Base-by-base conservation (phyloP, 345 rosid genomes). In the Eucalyptus erythrocorys region DNA sequence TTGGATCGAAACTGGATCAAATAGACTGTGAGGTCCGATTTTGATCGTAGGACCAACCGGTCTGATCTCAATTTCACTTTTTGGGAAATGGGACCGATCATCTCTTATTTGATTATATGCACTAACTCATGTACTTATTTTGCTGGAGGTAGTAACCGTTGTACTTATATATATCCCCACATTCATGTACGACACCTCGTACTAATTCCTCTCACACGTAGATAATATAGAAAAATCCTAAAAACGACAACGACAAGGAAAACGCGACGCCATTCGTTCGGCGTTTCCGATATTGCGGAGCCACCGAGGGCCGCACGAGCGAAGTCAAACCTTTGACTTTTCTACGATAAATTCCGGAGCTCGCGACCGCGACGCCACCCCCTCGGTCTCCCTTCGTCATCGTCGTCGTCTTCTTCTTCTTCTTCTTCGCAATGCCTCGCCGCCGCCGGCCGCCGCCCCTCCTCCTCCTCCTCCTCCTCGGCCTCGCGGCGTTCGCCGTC, bases 1-100 rank as follows among this genome's bases (percentile, higher is more conserved):
- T 51, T 4, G 0, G 2, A 51, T 51, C 10, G 2, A 51, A 49
- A 5, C 0, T 5, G 19, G 49, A 48, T 48, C 49, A 48, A 48
- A 48, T 1, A 13, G 2, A 48, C 13, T 13, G 49, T 48, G 49
- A 0, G 15, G 15, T 48, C 49, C 15, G 0, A 0, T 51, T 51
- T 1, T 21, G 26, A 51, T 51, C 10, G 10, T 19, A 51, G 0
- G 57, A 19, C 1, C 10, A 51, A 51, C 0, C 10, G 1, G 10
- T 51, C 10, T 1, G 2, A 1, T 51, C 26, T 7, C 1, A 5
- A 50, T 2, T 50, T 2, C 3, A 6, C 3, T 50, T 19, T 19
- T 51, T 51, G 57, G 10, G 26, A 51, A 51, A 7, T 1, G 24
- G 0, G 57, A 19, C 4, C 2, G 2, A 19, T 7, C 26, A 51